These are phyloP conservation scores for Phytophthora fragariae DNA, from an alignment of 352 stramenopile species.

Conservation along the genomic window DNA sequence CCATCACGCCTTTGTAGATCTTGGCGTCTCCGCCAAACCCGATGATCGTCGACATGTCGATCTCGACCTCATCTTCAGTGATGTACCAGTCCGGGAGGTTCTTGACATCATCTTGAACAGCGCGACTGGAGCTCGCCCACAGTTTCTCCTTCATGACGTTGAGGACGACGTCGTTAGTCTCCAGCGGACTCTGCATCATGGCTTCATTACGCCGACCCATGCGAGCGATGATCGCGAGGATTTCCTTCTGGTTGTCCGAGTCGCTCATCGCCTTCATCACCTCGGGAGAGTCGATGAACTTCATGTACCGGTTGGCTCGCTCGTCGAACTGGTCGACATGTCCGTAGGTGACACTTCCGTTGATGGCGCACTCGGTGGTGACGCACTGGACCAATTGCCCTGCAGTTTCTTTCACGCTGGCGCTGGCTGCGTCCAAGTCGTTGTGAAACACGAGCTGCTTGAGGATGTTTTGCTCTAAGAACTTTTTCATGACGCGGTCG, in stretches of 20 bases:
- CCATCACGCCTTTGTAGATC: not conserved
- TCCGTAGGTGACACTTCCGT: not conserved
- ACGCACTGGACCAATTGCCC: not conserved
- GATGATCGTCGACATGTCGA: not conserved
- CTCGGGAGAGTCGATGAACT: not conserved
- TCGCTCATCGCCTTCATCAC: not conserved
- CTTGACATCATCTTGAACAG: not conserved
- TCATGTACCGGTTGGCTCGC: not conserved
- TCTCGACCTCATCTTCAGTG: not conserved
- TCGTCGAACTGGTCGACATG: not conserved
- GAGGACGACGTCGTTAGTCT: not conserved
- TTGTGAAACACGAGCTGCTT: slow-evolving; percentile 2
- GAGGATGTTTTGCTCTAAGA: not conserved
- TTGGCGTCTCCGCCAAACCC: slow-evolving; percentile 1
- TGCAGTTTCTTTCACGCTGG: not conserved
- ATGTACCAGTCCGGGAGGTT: not conserved
- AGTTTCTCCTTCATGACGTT: not conserved
- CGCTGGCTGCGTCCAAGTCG: not conserved
- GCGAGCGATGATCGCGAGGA: not conserved
- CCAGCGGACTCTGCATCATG: not conserved
- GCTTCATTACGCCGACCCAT: not conserved
- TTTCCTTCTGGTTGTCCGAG: not conserved
- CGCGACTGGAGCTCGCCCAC: not conserved
- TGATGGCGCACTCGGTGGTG: not conserved
- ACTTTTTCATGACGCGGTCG: not conserved